Evolutionary conservation across 352 stramenopile genomes (phyloP).

Genomic region (Pythium oligandrum): DNA sequence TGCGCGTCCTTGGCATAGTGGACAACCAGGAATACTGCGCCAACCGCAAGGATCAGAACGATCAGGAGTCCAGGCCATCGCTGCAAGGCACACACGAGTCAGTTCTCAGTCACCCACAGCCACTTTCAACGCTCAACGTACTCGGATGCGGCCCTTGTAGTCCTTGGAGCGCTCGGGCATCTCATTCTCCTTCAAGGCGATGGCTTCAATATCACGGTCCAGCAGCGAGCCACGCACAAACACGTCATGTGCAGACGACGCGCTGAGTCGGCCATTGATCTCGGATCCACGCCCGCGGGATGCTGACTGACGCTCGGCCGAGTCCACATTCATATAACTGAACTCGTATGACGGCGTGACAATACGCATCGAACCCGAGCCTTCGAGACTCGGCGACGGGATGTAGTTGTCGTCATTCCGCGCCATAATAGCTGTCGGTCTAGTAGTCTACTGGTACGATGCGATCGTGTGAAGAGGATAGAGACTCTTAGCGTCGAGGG

Average conservation of each 20-base stretch:
- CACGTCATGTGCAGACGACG: slow-evolving; percentile 12
- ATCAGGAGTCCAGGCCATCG: slow-evolving; percentile 28
- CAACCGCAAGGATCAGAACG: slow-evolving; percentile 19
- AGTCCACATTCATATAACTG: slow-evolving; percentile 2
- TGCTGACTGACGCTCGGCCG: slow-evolving; percentile 4
- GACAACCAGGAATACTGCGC: slow-evolving; percentile 15
- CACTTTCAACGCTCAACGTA: slow-evolving; percentile 22
- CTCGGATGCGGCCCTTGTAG: slow-evolving; percentile 55
- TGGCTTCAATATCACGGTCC: slow-evolving; percentile 44
- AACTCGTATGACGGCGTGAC: slow-evolving; percentile 4
- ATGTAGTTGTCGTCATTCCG: no score
- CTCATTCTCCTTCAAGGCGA: slow-evolving; percentile 5
- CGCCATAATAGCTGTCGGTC: no score
- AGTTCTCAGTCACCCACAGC: slow-evolving; percentile 20
- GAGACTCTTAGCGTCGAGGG: no score
- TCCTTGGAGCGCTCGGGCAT: slow-evolving; percentile 17
- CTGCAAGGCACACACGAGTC: slow-evolving; percentile 11
- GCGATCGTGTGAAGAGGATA: no score
- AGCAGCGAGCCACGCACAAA: slow-evolving; percentile 41
- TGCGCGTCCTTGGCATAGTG: slow-evolving; percentile 6
- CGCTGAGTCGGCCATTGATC: not conserved
- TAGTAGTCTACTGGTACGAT: no score
- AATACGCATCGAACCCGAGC: not conserved
- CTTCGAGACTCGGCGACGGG: no score
- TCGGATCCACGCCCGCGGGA: slow-evolving; percentile 3